These are phyloP conservation scores for Geotrichum cucujoidarum DNA, from an alignment of 1,139 yeast species.

Conservation along the genomic window DNA sequence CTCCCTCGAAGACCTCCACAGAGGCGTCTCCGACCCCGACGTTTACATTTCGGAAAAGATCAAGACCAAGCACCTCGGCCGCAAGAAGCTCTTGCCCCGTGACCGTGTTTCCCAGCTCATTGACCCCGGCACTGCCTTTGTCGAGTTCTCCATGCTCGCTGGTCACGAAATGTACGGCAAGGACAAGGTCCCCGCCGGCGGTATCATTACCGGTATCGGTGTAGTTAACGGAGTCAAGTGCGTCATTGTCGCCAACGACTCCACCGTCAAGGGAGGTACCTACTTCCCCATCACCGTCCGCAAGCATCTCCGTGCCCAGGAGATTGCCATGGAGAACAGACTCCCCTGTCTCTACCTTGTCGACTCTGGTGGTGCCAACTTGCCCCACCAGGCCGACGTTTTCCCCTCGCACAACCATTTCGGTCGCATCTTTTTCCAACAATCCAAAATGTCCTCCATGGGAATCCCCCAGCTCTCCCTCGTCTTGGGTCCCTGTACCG, in stretches of 20 bases:
- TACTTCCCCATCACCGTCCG: constrained; percentile 38
- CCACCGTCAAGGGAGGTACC: constrained; percentile 38
- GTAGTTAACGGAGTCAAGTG: constrained; percentile 35
- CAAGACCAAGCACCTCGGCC: constrained; percentile 38
- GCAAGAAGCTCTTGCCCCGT: constrained; percentile 35
- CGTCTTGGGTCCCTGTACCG: constrained; percentile 39
- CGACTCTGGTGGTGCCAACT: constrained; percentile 39
- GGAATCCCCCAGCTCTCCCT: constrained; percentile 37
- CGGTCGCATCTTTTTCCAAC: constrained; percentile 37
- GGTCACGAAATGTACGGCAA: constrained; percentile 34
- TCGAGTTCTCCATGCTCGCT: constrained; percentile 34
- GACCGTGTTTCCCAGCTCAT: constrained; percentile 34
- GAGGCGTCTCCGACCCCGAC: constrained; percentile 25
- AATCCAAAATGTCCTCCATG: constrained; percentile 34
- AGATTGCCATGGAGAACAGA: constrained; percentile 35
- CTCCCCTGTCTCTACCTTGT: constrained; percentile 36
- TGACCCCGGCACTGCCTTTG: constrained; percentile 36
- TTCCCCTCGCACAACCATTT: constrained; percentile 38
- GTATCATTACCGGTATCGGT: constrained; percentile 37
- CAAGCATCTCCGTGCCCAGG: constrained; percentile 37
- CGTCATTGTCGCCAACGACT: constrained; percentile 36
- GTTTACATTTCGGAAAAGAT: constrained; percentile 32
- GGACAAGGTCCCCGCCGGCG: constrained; percentile 36
- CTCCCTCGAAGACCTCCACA: constrained; percentile 26
- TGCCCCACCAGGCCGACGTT: constrained; percentile 38